phyloP scores from a whole-genome alignment of 1,139 yeast genomes.

The Maudiozyma humilis region DNA sequence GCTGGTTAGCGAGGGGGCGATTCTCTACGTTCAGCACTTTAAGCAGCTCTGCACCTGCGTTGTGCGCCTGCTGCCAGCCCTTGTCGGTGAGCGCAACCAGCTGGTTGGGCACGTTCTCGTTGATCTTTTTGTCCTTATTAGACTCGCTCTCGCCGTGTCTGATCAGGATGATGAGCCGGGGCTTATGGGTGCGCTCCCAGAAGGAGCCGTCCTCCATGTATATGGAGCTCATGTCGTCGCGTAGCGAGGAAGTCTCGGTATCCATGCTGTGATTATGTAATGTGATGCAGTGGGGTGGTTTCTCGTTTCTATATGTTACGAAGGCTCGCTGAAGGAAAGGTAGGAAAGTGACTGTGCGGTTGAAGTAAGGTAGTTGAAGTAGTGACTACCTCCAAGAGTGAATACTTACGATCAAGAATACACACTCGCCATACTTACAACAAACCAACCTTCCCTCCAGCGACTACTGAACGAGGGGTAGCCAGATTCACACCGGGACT shows the following conservation, averaged over 20 bases:
- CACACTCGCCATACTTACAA: too few species aligned
- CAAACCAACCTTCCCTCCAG: too few species aligned
- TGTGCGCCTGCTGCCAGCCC: conserved; percentile 61
- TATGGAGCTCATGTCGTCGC: conserved; percentile 2
- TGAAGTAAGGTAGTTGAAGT: too few species aligned
- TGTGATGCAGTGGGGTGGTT: too few species aligned
- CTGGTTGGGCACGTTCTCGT: conserved; percentile 70
- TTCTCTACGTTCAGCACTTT: conserved; percentile 46
- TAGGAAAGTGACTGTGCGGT: neutral
- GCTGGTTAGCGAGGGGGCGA: conserved; percentile 25
- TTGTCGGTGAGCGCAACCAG: conserved; percentile 56
- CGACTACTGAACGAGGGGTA: too few species aligned
- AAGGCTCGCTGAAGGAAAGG: neutral
- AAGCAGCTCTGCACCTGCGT: conserved; percentile 57
- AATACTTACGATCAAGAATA: too few species aligned
- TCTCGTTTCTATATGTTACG: neutral
- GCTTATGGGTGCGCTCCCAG: conserved; percentile 14
- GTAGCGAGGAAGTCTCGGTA: neutral
- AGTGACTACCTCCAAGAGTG: too few species aligned
- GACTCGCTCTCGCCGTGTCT: conserved; percentile 93
- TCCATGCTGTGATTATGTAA: neutral
- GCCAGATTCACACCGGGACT: too few species aligned
- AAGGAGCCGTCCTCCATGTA: conserved; percentile 2
- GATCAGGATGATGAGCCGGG: conserved; percentile 59
- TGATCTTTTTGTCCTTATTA: conserved; percentile 72